Evolutionary conservation across 2,329 filamentous ascomycete genomes (phyloP), one percentile per base, ranked within the genome.

Genomic region (Phialophora macrospora): DNA sequence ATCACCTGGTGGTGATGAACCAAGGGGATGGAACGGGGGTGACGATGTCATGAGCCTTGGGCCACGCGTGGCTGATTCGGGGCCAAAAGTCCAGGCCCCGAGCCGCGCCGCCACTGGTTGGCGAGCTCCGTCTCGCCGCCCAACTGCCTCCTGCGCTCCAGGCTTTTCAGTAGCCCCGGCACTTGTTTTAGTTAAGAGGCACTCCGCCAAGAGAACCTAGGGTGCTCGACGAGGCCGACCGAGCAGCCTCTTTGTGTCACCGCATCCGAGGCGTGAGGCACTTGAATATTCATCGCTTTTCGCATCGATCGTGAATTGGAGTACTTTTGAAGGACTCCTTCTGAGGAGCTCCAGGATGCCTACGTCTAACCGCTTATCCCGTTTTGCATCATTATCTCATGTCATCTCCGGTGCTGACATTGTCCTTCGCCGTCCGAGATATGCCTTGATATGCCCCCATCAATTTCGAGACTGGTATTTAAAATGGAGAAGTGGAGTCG

Each of bases 1-100:
- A 41, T 52, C 58, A 54, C 48, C 22, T 60, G 58, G 28, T 54
- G 46, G 49, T 41, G 58, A 41, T 52, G 58, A 54, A 54, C 30
- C 20, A 30, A 30, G 38, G 38, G 5, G 17, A n/a, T 46, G 22
- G 38, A 34, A 59, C 4, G 44, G 44, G 58, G 56, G 58, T 41
- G 58, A 54, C 58, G 58, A 60, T 60, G 46, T 60, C 58, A 60
- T 60, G 26, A n/a, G 48, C 14, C 22, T 52, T 52, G 20, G 48
- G 26, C 26, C 22, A 24, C 48, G 26, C 48, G 48, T 24, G 22
- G 56, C 56, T 59, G 44, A 46, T 51, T 59, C 56, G 22, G 58
- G 58, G 48, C 57, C 30, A 26, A 51, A 22, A 34, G 57, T 12
- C 44, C 30, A 60, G 57, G 22, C 46, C 14, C 34, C 14, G 34